Evolutionary conservation across 805 yeast genomes (phyloP).

Genomic region (Zygotorulaspora chibaensis): DNA sequence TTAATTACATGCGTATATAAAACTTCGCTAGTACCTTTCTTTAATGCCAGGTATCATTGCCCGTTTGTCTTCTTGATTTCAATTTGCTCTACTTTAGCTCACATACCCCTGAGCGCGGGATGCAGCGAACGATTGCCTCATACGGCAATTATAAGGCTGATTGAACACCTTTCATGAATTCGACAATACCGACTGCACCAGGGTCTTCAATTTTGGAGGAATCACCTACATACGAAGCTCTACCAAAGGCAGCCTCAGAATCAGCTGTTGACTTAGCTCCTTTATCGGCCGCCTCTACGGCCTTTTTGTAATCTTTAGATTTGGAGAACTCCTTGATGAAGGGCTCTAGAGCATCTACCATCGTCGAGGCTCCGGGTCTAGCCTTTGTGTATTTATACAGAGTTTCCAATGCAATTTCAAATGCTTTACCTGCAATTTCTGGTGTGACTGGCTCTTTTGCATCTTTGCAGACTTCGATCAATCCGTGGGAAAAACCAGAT

Average conservation of each 20-base stretch:
- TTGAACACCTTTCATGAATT: conserved; percentile 40
- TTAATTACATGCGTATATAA: too few relatives aligned
- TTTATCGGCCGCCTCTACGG: conserved; percentile 62
- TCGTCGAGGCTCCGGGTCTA: conserved; percentile 80
- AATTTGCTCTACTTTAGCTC: not conserved
- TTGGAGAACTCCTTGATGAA: conserved; percentile 60
- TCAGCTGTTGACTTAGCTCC: conserved; percentile 77
- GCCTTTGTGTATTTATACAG: conserved; percentile 86
- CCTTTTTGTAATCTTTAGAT: conserved; percentile 51
- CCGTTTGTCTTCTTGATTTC: not conserved
- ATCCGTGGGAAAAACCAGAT: conserved; percentile 64
- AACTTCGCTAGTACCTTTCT: too few relatives aligned
- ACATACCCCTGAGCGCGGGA: too few relatives aligned
- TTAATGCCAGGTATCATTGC: too few relatives aligned
- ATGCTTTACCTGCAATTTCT: conserved; percentile 43
- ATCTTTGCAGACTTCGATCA: conserved; percentile 31
- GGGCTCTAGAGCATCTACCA: conserved; percentile 86
- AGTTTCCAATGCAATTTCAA: conserved; percentile 59
- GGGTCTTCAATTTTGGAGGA: conserved; percentile 76
- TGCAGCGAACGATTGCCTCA: too few relatives aligned
- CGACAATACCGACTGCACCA: conserved; percentile 86
- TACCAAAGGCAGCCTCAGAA: conserved; percentile 81
- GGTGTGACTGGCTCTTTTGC: conserved; percentile 31
- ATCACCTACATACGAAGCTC: conserved; percentile 92
- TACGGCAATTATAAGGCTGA: conserved; percentile 18